Evolutionary conservation across 306 rosid species (phyloP).

Genomic region (Coriaria nepalensis): DNA sequence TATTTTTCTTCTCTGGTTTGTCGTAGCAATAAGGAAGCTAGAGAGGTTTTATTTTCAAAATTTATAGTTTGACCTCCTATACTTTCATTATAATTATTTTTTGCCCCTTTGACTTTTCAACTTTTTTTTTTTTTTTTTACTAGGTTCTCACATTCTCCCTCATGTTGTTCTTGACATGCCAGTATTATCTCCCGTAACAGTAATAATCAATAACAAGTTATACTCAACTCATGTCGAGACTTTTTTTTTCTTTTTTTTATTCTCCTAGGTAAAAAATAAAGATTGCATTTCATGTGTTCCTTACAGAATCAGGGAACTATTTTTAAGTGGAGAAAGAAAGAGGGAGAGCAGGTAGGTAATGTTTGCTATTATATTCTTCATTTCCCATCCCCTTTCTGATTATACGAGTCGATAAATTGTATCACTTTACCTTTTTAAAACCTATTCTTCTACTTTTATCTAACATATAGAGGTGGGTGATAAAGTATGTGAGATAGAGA

Average conservation of each 20-base stretch:
- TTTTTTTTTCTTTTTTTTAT: constrained; percentile 9
- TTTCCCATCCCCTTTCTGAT: not conserved
- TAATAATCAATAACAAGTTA: too few relatives aligned
- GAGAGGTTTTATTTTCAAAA: too few relatives aligned
- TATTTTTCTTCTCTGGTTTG: too few relatives aligned
- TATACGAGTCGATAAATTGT: too few relatives aligned
- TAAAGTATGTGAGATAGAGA: constrained; percentile 93
- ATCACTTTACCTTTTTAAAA: too few relatives aligned
- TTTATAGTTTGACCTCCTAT: too few relatives aligned
- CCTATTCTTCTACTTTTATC: constrained; percentile 14
- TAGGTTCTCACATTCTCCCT: too few relatives aligned
- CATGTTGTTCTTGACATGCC: constrained; percentile 79
- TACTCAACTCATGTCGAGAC: too few relatives aligned
- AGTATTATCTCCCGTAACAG: constrained; percentile 95
- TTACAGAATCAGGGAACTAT: constrained; percentile 85
- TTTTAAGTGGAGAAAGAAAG: constrained; percentile 77
- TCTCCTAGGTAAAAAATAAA: constrained; percentile 14
- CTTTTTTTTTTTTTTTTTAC: too few relatives aligned
- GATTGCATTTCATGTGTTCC: constrained; percentile 11
- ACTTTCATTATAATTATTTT: too few relatives aligned
- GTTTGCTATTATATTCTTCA: constrained; percentile 12
- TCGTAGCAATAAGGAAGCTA: too few relatives aligned
- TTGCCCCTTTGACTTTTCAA: too few relatives aligned
- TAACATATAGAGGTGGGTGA: constrained; percentile 92
- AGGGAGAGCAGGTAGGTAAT: constrained; percentile 91